These are phyloP conservation scores for Sclerotinia trifoliorum DNA, from an alignment of 2,329 filamentous ascomycete genomes.

Conservation along the genomic window DNA sequence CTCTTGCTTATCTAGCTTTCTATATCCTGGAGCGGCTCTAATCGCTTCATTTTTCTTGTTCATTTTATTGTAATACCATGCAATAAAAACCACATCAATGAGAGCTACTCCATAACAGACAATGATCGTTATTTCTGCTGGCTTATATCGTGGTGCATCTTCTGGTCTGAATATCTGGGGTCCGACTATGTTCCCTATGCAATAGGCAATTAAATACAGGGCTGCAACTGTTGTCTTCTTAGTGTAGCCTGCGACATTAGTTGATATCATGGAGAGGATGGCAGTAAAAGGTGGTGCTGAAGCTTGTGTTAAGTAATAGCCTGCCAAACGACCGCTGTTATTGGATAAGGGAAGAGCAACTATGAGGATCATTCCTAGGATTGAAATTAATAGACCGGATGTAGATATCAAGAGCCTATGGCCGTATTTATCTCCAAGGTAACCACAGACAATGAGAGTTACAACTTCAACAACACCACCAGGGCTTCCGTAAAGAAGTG, in stretches of 20 bases:
- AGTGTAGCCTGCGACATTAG: conserved; percentile 49
- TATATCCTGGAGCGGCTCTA: conserved; percentile 32
- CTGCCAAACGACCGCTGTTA: conserved; percentile 41
- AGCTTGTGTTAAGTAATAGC: conserved; percentile 52
- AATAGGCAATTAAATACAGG: conserved; percentile 49
- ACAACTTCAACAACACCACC: conserved; percentile 38
- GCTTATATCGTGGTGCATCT: conserved; percentile 47
- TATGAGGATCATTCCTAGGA: conserved; percentile 41
- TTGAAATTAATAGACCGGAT: conserved; percentile 41
- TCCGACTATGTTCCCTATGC: conserved; percentile 54
- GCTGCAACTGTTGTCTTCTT: conserved; percentile 52
- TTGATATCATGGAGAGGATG: conserved; percentile 42
- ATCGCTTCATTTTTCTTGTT: conserved; percentile 35
- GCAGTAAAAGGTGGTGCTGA: conserved; percentile 51
- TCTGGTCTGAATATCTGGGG: conserved; percentile 41
- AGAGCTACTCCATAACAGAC: conserved; percentile 31
- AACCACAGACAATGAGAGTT: conserved; percentile 33
- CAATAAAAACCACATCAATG: conserved; percentile 33
- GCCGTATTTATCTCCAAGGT: conserved; percentile 35
- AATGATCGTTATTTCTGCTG: conserved; percentile 49
- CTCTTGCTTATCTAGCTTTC: conserved; percentile 37
- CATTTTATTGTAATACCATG: conserved; percentile 32
- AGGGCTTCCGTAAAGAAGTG: conserved; percentile 37
- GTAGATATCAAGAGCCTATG: conserved; percentile 39
- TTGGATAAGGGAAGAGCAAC: conserved; percentile 42